Evolutionary conservation across 1,284 basidiomycete species (phyloP).

Genomic region (Leccinum pachyderme): DNA sequence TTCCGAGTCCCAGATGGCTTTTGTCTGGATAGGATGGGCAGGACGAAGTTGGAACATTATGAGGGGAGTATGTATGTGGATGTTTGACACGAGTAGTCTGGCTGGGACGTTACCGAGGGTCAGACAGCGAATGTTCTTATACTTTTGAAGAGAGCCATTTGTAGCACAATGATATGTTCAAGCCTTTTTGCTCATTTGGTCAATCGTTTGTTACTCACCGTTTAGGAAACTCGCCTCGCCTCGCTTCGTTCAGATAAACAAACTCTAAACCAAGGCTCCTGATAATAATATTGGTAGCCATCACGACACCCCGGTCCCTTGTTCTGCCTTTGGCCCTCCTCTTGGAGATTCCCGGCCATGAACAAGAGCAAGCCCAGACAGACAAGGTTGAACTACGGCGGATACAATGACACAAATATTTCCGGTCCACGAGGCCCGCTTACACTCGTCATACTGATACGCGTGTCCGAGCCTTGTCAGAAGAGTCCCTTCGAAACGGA

Average conservation of each 20-base stretch:
- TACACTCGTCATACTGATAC: conserved; percentile 14
- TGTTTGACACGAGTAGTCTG: conserved; percentile 18
- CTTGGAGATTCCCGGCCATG: neutral
- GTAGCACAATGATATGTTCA: conserved; percentile 36
- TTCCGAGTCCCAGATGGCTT: conserved; percentile 36
- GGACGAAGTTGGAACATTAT: conserved; percentile 36
- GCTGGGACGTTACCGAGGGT: conserved; percentile 16
- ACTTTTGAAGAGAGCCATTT: conserved; percentile 25
- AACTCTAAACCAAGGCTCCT: conserved; percentile 22
- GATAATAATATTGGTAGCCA: conserved; percentile 23
- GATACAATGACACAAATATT: conserved; percentile 21
- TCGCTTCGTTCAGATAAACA: conserved; percentile 17
- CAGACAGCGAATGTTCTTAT: conserved; percentile 25
- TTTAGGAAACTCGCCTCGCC: conserved; percentile 29
- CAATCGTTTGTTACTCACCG: conserved; percentile 33
- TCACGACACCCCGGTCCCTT: conserved; percentile 30
- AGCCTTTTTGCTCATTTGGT: conserved; percentile 34
- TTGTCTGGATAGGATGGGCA: conserved; percentile 36
- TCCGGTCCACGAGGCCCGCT: conserved; percentile 22
- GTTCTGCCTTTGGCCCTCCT: conserved; percentile 28
- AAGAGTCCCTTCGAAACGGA: conserved; percentile 19
- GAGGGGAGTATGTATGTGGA: conserved; percentile 14
- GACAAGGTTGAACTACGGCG: conserved; percentile 21
- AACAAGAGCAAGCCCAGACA: neutral
- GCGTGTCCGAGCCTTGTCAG: conserved; percentile 27